Evolutionary conservation across 345 rosid genomes (phyloP), one percentile per base, ranked within the genome.

Genomic region (Dimocarpus longan): DNA sequence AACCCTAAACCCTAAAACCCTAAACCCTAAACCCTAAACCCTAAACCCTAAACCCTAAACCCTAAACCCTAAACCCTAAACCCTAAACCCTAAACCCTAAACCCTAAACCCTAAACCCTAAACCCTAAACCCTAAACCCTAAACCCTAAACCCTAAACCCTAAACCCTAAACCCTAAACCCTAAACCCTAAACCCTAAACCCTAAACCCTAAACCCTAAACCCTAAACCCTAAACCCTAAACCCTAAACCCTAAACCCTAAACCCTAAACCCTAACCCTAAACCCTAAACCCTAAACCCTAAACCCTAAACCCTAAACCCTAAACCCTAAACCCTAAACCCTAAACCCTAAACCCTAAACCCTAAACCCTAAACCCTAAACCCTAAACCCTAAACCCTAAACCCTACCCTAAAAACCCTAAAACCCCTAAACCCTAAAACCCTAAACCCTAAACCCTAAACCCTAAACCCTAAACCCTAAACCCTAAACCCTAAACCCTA

Each of bases 31-130:
- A 46, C 81, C 76, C 64, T 28, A 71, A 70, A 62, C 76, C 76
- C 70, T 24, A 71, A 70, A 71, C 81, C 76, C 76, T 24, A 62
- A 71, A 62, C 76, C 76, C 76, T 63, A 71, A 64, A 71, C 76
- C 76, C 76, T 62, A 71, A 64, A 78, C 76, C 81, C 64, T 63
- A 78, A 78, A 71, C 76, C 76, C 76, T 78, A 71, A 68, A 50
- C 63, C 78, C 74, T 59, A 22, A 68, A 68, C 65, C 78, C 82
- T 68, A 26, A 65, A 64, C 77, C 81, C 77, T 48, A 72, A 28
- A 71, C 76, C 71, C 76, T 15, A 59, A 59, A 52, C 75, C 80
- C 68, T 37, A 69, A 63, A 60, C 63, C 81, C 77, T 66, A 18
- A 79, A 64, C 60, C 81, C 81, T 66, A 18, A 71, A 72, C 43